A percentile compares a stretch with the other conserved stretches of the same genome.
Conservation (phyloP, 1,284 basidiomycete species). For the Lentinus polychrous region DNA sequence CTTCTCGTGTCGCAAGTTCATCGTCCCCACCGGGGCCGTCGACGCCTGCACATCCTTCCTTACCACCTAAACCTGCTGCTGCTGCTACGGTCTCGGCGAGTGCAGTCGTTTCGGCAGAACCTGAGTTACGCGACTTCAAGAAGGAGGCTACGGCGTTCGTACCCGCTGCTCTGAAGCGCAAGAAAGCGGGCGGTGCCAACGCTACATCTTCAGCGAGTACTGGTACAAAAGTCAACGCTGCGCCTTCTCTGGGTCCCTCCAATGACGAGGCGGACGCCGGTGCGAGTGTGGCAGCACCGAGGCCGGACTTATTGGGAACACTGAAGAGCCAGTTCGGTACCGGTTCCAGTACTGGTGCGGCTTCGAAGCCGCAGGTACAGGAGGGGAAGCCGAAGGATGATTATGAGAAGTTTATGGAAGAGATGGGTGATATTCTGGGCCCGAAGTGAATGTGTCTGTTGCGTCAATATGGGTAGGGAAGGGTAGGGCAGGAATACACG, state of each 20-base stretch:
- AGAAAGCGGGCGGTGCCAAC: conserved; percentile 35
- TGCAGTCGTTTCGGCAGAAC: conserved; percentile 76
- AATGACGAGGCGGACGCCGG: conserved; percentile 22
- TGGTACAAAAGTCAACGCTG: conserved; percentile 48
- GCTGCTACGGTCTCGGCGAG: conserved; percentile 26
- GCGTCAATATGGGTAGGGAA: too few relatives aligned
- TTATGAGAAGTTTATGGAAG: conserved; percentile 70
- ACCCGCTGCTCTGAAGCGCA: conserved; percentile 63
- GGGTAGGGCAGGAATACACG: too few relatives aligned
- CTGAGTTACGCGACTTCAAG: conserved; percentile 83
- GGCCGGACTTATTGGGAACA: conserved; percentile 61
- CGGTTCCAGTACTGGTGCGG: conserved; percentile 17
- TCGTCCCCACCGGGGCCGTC: conserved; percentile 8
- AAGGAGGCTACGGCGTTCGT: conserved; percentile 90
- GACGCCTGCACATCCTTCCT: conserved; percentile 14
- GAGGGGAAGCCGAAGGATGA: conserved; percentile 49
- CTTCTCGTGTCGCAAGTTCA: conserved; percentile 19
- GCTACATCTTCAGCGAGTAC: conserved; percentile 19
- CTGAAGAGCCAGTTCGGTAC: conserved; percentile 54
- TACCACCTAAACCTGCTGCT: conserved; percentile 17
- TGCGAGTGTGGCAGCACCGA: conserved; percentile 27
- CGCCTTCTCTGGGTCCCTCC: conserved; percentile 41
- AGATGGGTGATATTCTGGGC: conserved; percentile 54
- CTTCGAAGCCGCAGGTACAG: conserved; percentile 12
- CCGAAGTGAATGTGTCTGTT: not conserved